Evolutionary conservation across 1,139 yeast genomes (phyloP).

Genomic region (Candida labiduridarum): DNA sequence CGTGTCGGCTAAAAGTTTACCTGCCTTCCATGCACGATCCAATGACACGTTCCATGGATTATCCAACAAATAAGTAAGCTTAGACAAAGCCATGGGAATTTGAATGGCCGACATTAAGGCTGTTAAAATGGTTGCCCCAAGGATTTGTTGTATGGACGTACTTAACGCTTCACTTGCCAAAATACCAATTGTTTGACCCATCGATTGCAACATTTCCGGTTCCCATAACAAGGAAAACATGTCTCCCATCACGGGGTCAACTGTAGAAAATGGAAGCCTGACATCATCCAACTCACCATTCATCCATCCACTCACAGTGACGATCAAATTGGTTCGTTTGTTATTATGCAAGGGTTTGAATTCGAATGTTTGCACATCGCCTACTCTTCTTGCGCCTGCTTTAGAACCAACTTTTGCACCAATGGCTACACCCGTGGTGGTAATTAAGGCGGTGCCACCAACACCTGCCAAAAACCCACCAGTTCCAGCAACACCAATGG

Average conservation of each 20-base stretch:
- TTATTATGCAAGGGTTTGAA: slow-evolving; percentile 90
- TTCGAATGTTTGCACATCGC: slow-evolving; percentile 92
- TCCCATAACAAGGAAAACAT: slow-evolving; percentile 92
- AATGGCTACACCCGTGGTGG: slow-evolving; percentile 86
- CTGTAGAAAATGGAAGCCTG: slow-evolving; percentile 91
- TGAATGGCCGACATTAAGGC: slow-evolving; percentile 96
- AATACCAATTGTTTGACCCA: slow-evolving; percentile 94
- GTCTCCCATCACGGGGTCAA: slow-evolving; percentile 98
- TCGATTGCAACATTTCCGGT: slow-evolving; percentile 94
- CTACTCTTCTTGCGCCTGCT: slow-evolving; percentile 86
- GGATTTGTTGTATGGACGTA: slow-evolving; percentile 90
- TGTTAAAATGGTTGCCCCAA: slow-evolving; percentile 90
- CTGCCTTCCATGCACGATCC: slow-evolving; percentile 98
- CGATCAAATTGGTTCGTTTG: slow-evolving; percentile 79
- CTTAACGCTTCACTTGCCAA: slow-evolving; percentile 92
- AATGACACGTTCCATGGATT: slow-evolving; percentile 98
- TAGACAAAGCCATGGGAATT: slow-evolving; percentile 87
- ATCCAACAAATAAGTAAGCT: slow-evolving; percentile 85
- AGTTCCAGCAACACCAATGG: slow-evolving; percentile 92
- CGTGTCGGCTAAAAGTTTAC: slow-evolving; percentile 88
- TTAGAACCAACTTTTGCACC: slow-evolving; percentile 88
- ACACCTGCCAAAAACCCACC: slow-evolving; percentile 92
- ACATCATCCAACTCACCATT: slow-evolving; percentile 94
- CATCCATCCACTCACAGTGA: slow-evolving; percentile 99
- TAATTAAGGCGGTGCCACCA: slow-evolving; percentile 94